Evolutionary conservation across 1,139 yeast species (phyloP).

Genomic region (Suhomyces yuchorum): DNA sequence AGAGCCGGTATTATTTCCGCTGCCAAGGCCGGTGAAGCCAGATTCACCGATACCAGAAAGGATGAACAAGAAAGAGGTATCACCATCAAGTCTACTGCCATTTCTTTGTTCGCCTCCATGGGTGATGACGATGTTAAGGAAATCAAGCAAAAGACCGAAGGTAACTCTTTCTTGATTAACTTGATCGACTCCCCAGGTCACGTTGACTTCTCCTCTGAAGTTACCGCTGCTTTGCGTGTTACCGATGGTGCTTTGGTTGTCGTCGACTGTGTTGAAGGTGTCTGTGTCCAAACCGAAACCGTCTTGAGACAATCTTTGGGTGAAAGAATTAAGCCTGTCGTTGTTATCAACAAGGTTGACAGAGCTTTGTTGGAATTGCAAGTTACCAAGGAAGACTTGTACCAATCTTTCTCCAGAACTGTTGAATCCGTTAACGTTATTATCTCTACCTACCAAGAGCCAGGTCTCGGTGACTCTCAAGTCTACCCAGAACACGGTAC

Average conservation of each 20-base stretch:
- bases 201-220: constrained; percentile 99
- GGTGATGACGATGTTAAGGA: constrained; percentile 90
- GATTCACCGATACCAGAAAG: constrained; percentile 99
- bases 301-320: constrained; percentile 98
- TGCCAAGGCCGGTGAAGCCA: constrained; percentile 99
- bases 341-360: constrained; percentile 97
- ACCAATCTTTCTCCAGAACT: constrained; percentile 98
- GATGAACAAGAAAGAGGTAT: constrained; percentile 99
- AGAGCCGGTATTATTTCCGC: constrained; percentile 99
- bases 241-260: constrained; percentile 99
- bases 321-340: constrained; percentile 99
- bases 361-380: constrained; percentile 99
- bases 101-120: constrained; percentile 92
- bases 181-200: constrained; percentile 99
- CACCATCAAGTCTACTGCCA: constrained; percentile 98
- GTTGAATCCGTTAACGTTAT: constrained; percentile 99
- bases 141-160: constrained; percentile 91
- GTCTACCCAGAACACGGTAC: constrained; percentile 99
- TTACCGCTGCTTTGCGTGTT: constrained; percentile 99
- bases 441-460: constrained; percentile 93
- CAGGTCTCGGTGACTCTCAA: constrained; percentile 91
- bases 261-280: constrained; percentile 99
- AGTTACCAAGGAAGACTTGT: constrained; percentile 97
- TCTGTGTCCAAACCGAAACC: constrained; percentile 99
- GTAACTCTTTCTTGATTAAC: constrained; percentile 95